Evolutionary conservation across 352 stramenopile genomes (phyloP).

Genomic region (Phytophthora podocarpi): DNA sequence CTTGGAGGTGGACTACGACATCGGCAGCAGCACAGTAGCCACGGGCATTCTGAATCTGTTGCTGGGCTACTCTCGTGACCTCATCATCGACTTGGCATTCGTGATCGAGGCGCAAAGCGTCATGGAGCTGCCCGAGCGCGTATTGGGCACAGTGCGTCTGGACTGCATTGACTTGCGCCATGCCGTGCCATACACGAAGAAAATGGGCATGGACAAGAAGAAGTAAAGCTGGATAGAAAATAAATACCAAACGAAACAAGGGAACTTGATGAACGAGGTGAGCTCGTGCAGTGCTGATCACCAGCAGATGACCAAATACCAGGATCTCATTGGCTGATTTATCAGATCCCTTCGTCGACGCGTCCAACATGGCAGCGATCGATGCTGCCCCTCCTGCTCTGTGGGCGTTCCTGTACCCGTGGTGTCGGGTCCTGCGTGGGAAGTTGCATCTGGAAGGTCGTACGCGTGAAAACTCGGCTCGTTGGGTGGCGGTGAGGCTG

Average conservation of each 20-base stretch:
- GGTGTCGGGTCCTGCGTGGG: constrained; percentile 26
- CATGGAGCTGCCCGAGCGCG: constrained; percentile 76
- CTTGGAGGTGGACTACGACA: constrained; percentile 83
- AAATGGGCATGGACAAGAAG: constrained; percentile 35
- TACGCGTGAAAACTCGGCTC: constrained; percentile 31
- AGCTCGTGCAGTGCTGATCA: neutral
- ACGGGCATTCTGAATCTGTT: constrained; percentile 75
- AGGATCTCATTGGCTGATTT: constrained; percentile 10
- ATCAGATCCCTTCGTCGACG: neutral
- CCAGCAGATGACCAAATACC: constrained; percentile 2
- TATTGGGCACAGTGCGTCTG: constrained; percentile 74
- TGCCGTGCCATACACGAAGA: constrained; percentile 48
- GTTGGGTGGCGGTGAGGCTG: constrained; percentile 34
- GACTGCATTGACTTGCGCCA: constrained; percentile 67
- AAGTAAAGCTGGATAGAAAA: constrained; percentile 19
- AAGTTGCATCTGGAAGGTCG: constrained; percentile 33
- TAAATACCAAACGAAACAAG: neutral
- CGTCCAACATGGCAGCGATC: constrained; percentile 10
- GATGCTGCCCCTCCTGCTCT: constrained; percentile 25
- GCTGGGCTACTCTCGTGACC: constrained; percentile 61
- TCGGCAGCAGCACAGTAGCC: constrained; percentile 75
- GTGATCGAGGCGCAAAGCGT: constrained; percentile 76
- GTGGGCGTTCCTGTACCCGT: constrained; percentile 39
- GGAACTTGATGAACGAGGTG: neutral
- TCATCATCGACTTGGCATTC: constrained; percentile 86